Percentiles rank a stretch among this genome's conserved stretches.
Conservation (phyloP, 345 rosid species). For the Corchorus olitorius region DNA sequence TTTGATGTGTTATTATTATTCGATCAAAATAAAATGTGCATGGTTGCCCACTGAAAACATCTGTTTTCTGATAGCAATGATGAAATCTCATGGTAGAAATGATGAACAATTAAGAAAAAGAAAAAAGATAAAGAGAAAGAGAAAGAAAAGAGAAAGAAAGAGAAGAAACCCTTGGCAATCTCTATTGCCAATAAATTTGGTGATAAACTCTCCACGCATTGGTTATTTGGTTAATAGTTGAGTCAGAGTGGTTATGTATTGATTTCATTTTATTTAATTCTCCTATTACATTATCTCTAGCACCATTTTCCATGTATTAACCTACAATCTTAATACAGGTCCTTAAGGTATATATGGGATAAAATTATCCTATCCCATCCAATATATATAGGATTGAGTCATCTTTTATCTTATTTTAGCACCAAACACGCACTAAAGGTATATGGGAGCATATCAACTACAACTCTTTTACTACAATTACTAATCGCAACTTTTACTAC, state of each 20-base stretch:
- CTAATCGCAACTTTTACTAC: too few species aligned
- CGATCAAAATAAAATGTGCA: background rate
- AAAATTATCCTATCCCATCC: too few species aligned
- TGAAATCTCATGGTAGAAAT: background rate
- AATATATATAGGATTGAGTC: too few species aligned
- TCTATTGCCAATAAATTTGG: background rate
- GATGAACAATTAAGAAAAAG: background rate
- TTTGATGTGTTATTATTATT: background rate
- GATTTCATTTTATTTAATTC: background rate
- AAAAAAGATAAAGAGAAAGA: too few species aligned
- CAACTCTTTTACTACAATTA: too few species aligned
- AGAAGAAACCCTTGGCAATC: background rate
- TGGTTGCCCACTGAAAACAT: background rate
- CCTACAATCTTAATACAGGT: too few species aligned
- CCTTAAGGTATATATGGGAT: too few species aligned
- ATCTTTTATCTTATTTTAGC: too few species aligned
- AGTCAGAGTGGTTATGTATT: background rate
- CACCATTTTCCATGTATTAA: background rate
- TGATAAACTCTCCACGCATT: background rate
- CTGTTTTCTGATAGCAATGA: background rate
- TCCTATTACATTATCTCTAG: background rate
- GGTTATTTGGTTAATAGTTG: background rate
- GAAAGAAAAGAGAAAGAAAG: too few species aligned
- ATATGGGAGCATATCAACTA: too few species aligned
- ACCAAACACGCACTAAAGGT: background rate